Base-by-base conservation (phyloP, 768 basidiomycete genomes). In the Dacryopinax spathularia region DNA sequence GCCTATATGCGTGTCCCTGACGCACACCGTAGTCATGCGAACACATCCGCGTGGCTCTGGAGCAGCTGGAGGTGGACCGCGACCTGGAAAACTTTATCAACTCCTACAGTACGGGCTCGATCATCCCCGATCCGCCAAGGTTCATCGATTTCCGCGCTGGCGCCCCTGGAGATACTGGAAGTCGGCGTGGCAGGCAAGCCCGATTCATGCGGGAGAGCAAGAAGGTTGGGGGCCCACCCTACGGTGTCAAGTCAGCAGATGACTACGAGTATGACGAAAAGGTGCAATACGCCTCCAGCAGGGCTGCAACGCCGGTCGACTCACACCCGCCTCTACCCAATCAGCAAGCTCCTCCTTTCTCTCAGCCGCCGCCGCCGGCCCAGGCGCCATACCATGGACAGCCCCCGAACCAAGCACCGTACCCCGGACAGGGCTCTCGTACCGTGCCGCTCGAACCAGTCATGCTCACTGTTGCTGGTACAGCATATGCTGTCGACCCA, bases 51-150 rank as follows among this genome's bases (percentile, higher is more conserved):
- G 78, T 92, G 37, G 81, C 89, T 3, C 80, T 98, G 34, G 95
- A 99, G 72, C 85, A 87, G 65, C 81, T 94, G 74, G 93, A 97
- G 68, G 83, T 90, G 0, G 87, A 87, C 34, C 84, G 81, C 60
- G 96, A 98, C 68, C 85, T 94, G 79, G 86, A 91, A 66, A 82
- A 82, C 70, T 97, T 98, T 68, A 91, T 97, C 12, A 82, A 83
- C 34, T 83, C 87, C 65, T 91, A 91, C 70, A 91, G 91, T 2
- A 97, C 93, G 1, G 95, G 93, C 35, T 84, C 81, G 66, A 78
- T 82, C 65, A 93, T 98, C 59, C 91, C 92, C 0, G 91, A 96
- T 67, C 83, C 91, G 7, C 92, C 91, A 18, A 73, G 81, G 18
- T 96, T 92, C 73, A 83, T 94, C 73, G 88, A 92, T 76, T 91